Evolutionary conservation across 1,139 yeast species (phyloP).

Genomic region (Suhomyces ambrosiae): DNA sequence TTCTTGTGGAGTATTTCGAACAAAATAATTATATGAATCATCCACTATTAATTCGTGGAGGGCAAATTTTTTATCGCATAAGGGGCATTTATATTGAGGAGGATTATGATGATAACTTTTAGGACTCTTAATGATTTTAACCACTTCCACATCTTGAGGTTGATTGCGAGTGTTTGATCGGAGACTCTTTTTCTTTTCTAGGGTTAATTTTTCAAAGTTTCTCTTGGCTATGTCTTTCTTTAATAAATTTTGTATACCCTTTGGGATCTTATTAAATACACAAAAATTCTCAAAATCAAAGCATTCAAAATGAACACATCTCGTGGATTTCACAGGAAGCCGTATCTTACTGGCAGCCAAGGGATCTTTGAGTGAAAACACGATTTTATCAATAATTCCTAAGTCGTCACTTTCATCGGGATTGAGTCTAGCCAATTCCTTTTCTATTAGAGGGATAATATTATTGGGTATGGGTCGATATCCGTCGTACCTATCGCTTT

Average conservation of each 20-base stretch:
- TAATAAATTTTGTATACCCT: slow-evolving; percentile 29
- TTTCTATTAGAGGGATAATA: slow-evolving; percentile 19
- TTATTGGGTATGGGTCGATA: slow-evolving; percentile 19
- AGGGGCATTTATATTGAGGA: slow-evolving; percentile 42
- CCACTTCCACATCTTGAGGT: slow-evolving; percentile 5
- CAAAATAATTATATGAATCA: slow-evolving; percentile 46
- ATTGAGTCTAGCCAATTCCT: slow-evolving; percentile 15
- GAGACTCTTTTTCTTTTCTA: slow-evolving; percentile 12
- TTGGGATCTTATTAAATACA: slow-evolving; percentile 38
- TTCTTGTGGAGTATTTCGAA: slow-evolving; percentile 40
- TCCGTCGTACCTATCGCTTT: slow-evolving; percentile 3
- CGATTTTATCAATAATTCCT: slow-evolving; percentile 18
- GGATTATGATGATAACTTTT: slow-evolving; percentile 15
- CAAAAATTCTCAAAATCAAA: slow-evolving; percentile 50
- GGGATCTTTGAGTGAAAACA: slow-evolving; percentile 21
- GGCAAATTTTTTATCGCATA: slow-evolving; percentile 41
- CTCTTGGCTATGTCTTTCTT: slow-evolving; percentile 29
- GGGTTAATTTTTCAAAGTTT: slow-evolving; percentile 25
- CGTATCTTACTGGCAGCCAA: slow-evolving; percentile 37
- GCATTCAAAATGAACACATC: slow-evolving; percentile 48
- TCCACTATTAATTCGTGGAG: slow-evolving; percentile 41
- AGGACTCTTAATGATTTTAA: slow-evolving; percentile 12
- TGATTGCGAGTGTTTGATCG: slow-evolving; percentile 10
- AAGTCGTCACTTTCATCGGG: slow-evolving; percentile 17
- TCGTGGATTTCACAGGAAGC: slow-evolving; percentile 42